A percentile compares a stretch with the other conserved stretches of the same genome.
phyloP scores from a whole-genome alignment of 1,284 basidiomycete species.

The Bjerkandera adusta region DNA sequence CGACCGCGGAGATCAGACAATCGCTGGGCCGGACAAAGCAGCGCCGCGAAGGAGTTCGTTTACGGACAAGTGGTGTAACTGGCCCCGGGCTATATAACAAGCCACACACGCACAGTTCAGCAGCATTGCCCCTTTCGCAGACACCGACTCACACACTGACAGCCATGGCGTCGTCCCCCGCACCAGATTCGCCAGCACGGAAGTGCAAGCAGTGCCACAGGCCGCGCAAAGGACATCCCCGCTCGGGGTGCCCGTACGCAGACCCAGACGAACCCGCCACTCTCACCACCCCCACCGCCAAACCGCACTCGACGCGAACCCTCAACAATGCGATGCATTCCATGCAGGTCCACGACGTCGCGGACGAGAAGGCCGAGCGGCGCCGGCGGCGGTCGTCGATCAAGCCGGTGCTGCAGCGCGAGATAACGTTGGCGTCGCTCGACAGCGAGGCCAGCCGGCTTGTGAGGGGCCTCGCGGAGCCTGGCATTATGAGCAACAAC shows the following conservation, averaged over 20 bases:
- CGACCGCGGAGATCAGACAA: too few species aligned
- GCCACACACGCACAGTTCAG: too few species aligned
- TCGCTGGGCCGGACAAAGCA: too few species aligned
- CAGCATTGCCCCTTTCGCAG: too few species aligned
- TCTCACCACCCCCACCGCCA: neutral
- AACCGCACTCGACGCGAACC: neutral
- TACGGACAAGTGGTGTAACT: too few species aligned
- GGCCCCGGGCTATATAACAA: too few species aligned
- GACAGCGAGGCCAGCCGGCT: neutral
- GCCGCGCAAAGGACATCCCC: conserved; percentile 8
- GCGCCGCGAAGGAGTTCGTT: too few species aligned
- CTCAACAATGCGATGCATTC: neutral
- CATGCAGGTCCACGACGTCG: too few species aligned
- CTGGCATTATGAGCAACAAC: neutral
- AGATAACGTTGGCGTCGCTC: neutral
- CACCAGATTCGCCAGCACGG: too few species aligned
- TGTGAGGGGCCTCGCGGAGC: neutral
- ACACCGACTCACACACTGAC: too few species aligned
- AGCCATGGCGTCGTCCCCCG: too few species aligned
- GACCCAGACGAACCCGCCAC: neutral
- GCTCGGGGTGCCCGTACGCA: neutral
- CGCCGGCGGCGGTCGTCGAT: neutral
- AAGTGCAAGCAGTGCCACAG: conserved; percentile 1
- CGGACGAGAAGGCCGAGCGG: neutral
- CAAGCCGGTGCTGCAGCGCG: neutral